Evolutionary conservation across 345 rosid genomes (phyloP), one percentile per base, ranked within the genome.

Genomic region (Heritiera fomes): DNA sequence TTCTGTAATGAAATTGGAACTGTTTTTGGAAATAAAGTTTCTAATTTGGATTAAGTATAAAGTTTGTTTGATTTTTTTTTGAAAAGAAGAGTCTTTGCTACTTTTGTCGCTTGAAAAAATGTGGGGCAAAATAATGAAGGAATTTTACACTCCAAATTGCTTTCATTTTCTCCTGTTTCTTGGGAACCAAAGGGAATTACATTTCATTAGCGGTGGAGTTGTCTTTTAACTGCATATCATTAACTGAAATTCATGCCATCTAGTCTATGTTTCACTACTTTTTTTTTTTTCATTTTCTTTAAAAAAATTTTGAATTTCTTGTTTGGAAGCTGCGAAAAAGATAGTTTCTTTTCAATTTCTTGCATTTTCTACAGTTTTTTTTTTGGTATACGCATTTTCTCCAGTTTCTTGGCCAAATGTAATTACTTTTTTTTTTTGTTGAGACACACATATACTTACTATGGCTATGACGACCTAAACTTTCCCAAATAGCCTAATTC

Each of bases 321-420:
- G 58, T 47, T 70, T 23, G 58, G 41, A 28, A 6, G 74, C 41
- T 53, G 80, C 59, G 73, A 64, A 81, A 81, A 28, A 13, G 41
- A 14, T 17, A 28, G 7, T 43, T 50, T 49, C 18, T 20, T 28
- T 30, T 71, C 46, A 9, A 61, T 18, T 32, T 50, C 56, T 47
- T 40, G 49, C n/a, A 73, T 56, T 56, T 40, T 58, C 63, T 46
- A 2, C 20, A 17, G 18, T 78, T 77, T 53, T 52, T 13, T 13
- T 52, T 50, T 50, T 50, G 15, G 15, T 50, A 13, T 11, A 50
- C 14, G 30, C 2, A 73, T 38, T 56, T 38, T 40, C 46, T 9
- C 4, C 11, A 8, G 28, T 72, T 78, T 63, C 43, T 32, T 34
- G 45, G 28, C 6, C 18, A 38, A 63, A 63, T 32, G 30, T 15